Evolutionary conservation across 2,329 filamentous ascomycete species (phyloP).

Genomic region (Lasiodiplodia citricola): DNA sequence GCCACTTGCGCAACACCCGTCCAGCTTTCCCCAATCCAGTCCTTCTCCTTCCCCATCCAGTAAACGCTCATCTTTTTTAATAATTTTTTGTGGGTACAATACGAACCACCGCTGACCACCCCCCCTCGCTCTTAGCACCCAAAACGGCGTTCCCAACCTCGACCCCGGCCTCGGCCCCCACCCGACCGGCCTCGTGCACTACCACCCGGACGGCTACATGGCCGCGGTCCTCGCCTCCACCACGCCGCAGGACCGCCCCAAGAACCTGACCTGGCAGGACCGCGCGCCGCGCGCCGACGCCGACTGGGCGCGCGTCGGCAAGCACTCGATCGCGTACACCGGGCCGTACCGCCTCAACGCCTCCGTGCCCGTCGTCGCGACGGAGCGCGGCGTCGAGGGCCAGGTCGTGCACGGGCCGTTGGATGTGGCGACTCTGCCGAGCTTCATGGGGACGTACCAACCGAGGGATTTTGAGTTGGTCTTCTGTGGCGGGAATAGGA

Average conservation of each 20-base stretch:
- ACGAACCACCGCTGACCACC: background rate
- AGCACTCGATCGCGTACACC: conserved; percentile 37
- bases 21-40: too few relatives aligned
- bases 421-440: background rate
- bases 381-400: background rate
- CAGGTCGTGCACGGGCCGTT: conserved; percentile 5
- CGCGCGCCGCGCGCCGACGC: conserved; percentile 32
- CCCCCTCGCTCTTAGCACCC: conserved; percentile 76
- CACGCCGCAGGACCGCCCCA: conserved; percentile 31
- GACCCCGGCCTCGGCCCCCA: conserved; percentile 68
- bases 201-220: conserved; percentile 36
- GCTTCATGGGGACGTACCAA: background rate
- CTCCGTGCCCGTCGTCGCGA: background rate
- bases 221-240: conserved; percentile 37
- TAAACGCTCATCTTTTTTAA: background rate
- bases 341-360: conserved; percentile 30
- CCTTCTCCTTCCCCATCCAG: background rate
- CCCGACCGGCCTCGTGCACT: conserved; percentile 34
- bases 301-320: conserved; percentile 39
- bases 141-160: conserved; percentile 96
- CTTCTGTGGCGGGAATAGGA: background rate
- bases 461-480: background rate
- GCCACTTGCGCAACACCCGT: background rate
- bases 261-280: conserved; percentile 35
- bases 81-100: background rate